Percentiles rank a stretch among this genome's conserved stretches.
Evolutionary conservation across 108 stramenopile species (phyloP).

Genomic region (Skeletonema costatum): DNA sequence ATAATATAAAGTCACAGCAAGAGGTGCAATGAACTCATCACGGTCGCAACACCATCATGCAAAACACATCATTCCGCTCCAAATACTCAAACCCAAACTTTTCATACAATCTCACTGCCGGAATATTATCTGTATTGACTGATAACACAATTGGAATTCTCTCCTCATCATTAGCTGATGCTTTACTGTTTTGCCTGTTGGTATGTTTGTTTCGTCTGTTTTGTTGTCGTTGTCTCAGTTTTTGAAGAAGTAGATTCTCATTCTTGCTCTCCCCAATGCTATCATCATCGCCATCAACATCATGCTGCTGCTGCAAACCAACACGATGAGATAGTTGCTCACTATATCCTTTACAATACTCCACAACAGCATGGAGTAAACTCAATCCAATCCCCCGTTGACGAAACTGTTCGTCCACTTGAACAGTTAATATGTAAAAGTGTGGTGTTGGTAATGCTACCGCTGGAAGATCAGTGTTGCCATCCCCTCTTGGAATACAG

Average conservation of each 20-base stretch:
- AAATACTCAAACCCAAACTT: conserved; percentile 41
- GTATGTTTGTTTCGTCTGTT: background rate
- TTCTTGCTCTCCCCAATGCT: background rate
- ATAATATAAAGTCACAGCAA: too few relatives aligned
- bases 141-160: conserved; percentile 21
- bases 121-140: conserved; percentile 36
- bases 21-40: background rate
- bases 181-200: background rate
- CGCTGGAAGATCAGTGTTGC: background rate
- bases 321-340: background rate
- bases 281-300: background rate
- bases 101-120: conserved; percentile 28
- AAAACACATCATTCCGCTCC: conserved; percentile 19
- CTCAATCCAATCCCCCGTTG: conserved; percentile 24
- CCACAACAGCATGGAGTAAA: conserved; percentile 14
- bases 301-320: background rate
- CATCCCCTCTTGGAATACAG: background rate
- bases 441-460: conserved; percentile 23
- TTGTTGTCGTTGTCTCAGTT: background rate
- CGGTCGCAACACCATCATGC: conserved; percentile 14
- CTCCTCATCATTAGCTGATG: background rate
- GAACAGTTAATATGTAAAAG: conserved; percentile 30
- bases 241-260: background rate
- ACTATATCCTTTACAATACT: conserved; percentile 5
- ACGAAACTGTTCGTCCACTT: conserved; percentile 14